Conservation (phyloP, 2,329 filamentous ascomycete species). For the Lojkania enalia region DNA sequence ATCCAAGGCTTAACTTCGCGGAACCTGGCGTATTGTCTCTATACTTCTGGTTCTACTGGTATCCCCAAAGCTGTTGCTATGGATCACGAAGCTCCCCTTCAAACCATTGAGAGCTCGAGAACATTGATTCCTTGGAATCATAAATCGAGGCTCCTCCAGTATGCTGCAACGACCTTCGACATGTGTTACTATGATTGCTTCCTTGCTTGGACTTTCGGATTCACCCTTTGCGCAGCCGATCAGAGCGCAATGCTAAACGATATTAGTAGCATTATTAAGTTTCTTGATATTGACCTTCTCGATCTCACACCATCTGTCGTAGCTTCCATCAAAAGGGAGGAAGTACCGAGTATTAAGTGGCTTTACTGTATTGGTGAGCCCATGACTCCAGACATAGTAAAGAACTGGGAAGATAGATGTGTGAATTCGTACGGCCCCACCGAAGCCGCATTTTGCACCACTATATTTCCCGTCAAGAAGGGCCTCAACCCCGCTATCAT, state of each 20-base stretch:
- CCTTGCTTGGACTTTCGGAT: constrained; percentile 50
- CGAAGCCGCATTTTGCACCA: constrained; percentile 52
- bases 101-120: constrained; percentile 47
- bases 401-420: constrained; percentile 45
- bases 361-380: constrained; percentile 52
- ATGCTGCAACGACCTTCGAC: constrained; percentile 49
- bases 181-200: constrained; percentile 55
- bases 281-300: constrained; percentile 41
- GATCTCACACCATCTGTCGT: constrained; percentile 51
- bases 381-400: constrained; percentile 45
- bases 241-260: constrained; percentile 45
- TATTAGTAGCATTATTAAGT: constrained; percentile 39
- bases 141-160: constrained; percentile 47
- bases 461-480: constrained; percentile 41
- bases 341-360: constrained; percentile 45
- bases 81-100: constrained; percentile 47
- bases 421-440: constrained; percentile 52
- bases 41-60: constrained; percentile 51
- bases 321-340: constrained; percentile 32
- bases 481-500: constrained; percentile 44
- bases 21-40: constrained; percentile 48
- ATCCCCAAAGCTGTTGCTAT: constrained; percentile 50
- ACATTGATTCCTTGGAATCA: constrained; percentile 45
- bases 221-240: constrained; percentile 47
- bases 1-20: constrained; percentile 27